Conservation (phyloP, 129 eudicot genomes). For the Ambrosia trifida region DNA sequence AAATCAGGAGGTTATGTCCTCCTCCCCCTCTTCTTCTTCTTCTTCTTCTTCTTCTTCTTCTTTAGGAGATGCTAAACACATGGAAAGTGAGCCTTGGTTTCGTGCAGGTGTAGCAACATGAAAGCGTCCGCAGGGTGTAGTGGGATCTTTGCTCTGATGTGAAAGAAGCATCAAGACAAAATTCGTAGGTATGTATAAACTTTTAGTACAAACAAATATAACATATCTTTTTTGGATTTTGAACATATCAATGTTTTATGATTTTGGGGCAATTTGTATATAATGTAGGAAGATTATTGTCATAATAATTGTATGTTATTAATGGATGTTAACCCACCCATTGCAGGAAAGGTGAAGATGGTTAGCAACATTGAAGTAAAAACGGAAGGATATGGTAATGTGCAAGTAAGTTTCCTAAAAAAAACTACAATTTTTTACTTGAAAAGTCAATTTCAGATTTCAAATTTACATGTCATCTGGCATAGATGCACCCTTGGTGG, state of each 20-base stretch:
- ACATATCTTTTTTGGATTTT: too few species aligned
- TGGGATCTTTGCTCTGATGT: conserved; percentile 18
- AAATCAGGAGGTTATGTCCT: too few species aligned
- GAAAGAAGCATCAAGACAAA: conserved; percentile 29
- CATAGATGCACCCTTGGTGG: too few species aligned
- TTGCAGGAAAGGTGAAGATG: neutral
- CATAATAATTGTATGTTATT: too few species aligned
- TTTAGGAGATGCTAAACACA: conserved; percentile 19
- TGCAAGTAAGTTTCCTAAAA: conserved; percentile 24
- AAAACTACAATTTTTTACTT: conserved; percentile 26
- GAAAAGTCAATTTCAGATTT: conserved; percentile 18
- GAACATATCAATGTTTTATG: neutral
- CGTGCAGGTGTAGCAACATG: conserved; percentile 35
- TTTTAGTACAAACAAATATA: conserved; percentile 1
- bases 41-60: too few species aligned
- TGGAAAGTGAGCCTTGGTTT: conserved; percentile 12
- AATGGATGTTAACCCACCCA: neutral
- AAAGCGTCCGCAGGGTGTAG: conserved; percentile 33
- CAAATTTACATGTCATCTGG: conserved; percentile 40
- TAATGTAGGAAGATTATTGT: neutral
- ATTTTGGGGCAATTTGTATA: neutral
- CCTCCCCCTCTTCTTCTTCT: too few species aligned
- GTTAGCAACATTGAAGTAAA: conserved; percentile 23
- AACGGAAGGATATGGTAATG: conserved; percentile 36
- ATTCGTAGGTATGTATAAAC: neutral